Evolutionary conservation across 2,329 filamentous ascomycete genomes (phyloP).

Genomic region (Didymella lethalis): DNA sequence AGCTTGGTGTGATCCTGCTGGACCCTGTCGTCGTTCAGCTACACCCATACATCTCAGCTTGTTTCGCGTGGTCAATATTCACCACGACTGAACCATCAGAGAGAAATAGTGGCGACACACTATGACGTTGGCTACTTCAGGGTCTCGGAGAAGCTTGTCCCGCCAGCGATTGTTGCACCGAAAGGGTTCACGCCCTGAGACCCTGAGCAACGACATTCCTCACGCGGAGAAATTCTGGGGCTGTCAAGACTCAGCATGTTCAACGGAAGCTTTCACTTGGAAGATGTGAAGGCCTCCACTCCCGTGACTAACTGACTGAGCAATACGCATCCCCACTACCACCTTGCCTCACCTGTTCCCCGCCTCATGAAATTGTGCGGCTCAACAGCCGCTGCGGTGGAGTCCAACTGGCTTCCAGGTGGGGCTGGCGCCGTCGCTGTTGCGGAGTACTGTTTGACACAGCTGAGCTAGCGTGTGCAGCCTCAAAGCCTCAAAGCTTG

Average conservation of each 20-base stretch:
- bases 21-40: constrained; percentile 17
- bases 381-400: constrained; percentile 44
- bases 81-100: constrained; percentile 12
- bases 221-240: background rate
- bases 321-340: constrained; percentile 50
- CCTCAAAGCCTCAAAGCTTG: background rate
- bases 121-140: constrained; percentile 14
- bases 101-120: constrained; percentile 9
- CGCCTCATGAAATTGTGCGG: constrained; percentile 51
- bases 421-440: constrained; percentile 45
- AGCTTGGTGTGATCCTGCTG: constrained; percentile 16
- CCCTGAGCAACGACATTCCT: background rate
- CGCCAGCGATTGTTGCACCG: constrained; percentile 5
- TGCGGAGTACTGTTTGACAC: constrained; percentile 28
- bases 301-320: constrained; percentile 46
- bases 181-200: background rate
- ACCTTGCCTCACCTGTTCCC: constrained; percentile 51
- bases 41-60: background rate
- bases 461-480: background rate
- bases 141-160: constrained; percentile 1
- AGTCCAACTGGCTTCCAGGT: constrained; percentile 51
- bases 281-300: constrained; percentile 30
- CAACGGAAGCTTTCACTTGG: background rate
- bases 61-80: background rate
- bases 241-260: background rate